Evolutionary conservation across 2,329 filamentous ascomycete species (phyloP), one percentile per base, ranked within the genome.

Genomic region (Incumbomyces lentus): DNA sequence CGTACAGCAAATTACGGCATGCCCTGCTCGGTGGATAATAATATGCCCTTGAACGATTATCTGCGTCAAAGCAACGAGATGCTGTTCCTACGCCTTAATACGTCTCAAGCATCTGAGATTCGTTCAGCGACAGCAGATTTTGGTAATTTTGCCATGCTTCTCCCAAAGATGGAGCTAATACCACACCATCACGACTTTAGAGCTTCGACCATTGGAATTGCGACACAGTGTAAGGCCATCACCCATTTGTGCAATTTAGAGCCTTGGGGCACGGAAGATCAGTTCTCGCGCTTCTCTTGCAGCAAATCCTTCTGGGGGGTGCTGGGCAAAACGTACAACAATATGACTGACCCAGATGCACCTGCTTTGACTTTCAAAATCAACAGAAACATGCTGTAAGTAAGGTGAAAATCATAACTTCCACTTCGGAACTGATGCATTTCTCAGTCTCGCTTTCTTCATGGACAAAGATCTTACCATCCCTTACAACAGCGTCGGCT

Each of bases 191-290:
- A 35, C 16, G 47, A 49, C 33, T 49, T 34, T 32, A 42, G 44
- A 12, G 38, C 47, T 17, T 49, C 47, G 11, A 49, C 47, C 12
- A 49, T 49, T 8, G 47, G 47, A n/a, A n/a, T 49, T 18, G 18
- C 37, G 6, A 43, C 47, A n/a, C 10, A 37, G 16, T 49, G 47
- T 26, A 47, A 46, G 33, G 43, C 47, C 5, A 43, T 49, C 33
- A 49, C 35, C 32, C 32, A 38, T 22, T 32, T n/a, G 16, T 49
- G 47, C 26, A 46, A 49, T 14, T 37, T 49, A 13, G 18, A 12
- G 2, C 17, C 30, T 26, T 49, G 43, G 42, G 47, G 47, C 3
- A 29, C 43, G 1, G 26, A 22, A 12, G 44, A 42, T 42, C 2
- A 32, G 29, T 49, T 41, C 32, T 47, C 44, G 13, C 37, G 34